phyloP scores from a whole-genome alignment of 495 filamentous ascomycete species.

The Hyaloscypha finlandica region DNA sequence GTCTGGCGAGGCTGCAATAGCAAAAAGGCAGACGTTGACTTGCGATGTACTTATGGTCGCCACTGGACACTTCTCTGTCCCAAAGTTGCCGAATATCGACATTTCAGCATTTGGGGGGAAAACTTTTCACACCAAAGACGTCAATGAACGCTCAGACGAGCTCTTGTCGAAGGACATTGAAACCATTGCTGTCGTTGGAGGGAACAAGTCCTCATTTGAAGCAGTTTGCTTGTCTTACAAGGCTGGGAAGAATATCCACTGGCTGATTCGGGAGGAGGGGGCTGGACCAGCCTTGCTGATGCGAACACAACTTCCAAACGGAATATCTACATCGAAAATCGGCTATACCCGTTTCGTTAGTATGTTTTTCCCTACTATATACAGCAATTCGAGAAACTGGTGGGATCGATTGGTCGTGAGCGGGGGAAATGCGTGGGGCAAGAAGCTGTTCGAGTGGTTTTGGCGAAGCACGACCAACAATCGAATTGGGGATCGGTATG shows the following conservation, averaged over 20 bases:
- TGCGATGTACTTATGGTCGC: slow-evolving; percentile 43
- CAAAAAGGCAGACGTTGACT: slow-evolving; percentile 1
- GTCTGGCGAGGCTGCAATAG: neutral
- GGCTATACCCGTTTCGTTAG: slow-evolving; percentile 2
- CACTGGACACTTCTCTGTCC: slow-evolving; percentile 37
- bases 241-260: slow-evolving; percentile 42
- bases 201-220: slow-evolving; percentile 41
- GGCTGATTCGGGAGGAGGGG: slow-evolving; percentile 37
- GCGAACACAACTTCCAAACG: slow-evolving; percentile 25
- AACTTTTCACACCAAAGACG: slow-evolving; percentile 35
- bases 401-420: slow-evolving; percentile 33
- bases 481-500: slow-evolving; percentile 12
- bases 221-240: slow-evolving; percentile 31
- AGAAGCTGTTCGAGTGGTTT: slow-evolving; percentile 17
- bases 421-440: slow-evolving; percentile 17
- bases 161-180: slow-evolving; percentile 23
- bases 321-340: slow-evolving; percentile 14
- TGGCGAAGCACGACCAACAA: slow-evolving; percentile 9
- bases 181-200: slow-evolving; percentile 39
- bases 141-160: slow-evolving; percentile 23
- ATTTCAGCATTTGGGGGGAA: slow-evolving; percentile 27
- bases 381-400: neutral
- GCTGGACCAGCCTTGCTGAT: slow-evolving; percentile 32
- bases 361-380: slow-evolving; percentile 7
- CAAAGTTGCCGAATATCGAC: slow-evolving; percentile 36